Evolutionary conservation across 306 rosid species (phyloP), one percentile per base, ranked within the genome.

Genomic region (Vigna reflexopilosa): DNA sequence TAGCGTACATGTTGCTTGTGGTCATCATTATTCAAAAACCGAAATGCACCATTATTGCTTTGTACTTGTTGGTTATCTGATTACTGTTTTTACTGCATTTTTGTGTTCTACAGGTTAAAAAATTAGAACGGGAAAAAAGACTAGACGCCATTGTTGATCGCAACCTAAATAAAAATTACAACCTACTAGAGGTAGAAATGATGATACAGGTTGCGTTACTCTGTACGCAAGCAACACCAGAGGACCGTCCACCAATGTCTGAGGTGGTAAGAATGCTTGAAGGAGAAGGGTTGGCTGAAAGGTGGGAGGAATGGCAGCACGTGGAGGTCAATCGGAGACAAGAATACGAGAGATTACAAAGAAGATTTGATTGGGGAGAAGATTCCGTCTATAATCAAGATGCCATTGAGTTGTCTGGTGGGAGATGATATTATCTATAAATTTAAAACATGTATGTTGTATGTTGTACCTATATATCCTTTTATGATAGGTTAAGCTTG

Each of bases 261-360:
- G 96, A 96, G 86, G 98, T 96, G 42, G 99, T 96, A 32, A 88
- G 98, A 77, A 96, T 93, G 99, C 87, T 96, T 12, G 99, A 96
- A 84, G 99, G 98, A 47, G 99, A 96, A 83, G 99, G 99, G 24
- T 93, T 96, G 59, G 99, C 99, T 9, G 97, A 96, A 90, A 82
- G 98, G 83, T 96, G 99, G 99, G 98, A 96, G 77, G 98, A 93
- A 74, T 96, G 99, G 99, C 99, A 93, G 83, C 87, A 83, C 52
- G 91, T 91, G 58, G 99, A 96, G 85, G 97, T 96, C 70, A 87
- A 80, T 61, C 90, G 99, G 24, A 87, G 98, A 85, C 90, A 93
- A 81, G 98, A 96, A 80, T 89, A 90, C 2, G 98, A 96, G 64
- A 88, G 98, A 76, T 70, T 93, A 30, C 98, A 96, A 70, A 85